Conservation (phyloP, 1,284 basidiomycete species). For the Macrocystidia cucumis region DNA sequence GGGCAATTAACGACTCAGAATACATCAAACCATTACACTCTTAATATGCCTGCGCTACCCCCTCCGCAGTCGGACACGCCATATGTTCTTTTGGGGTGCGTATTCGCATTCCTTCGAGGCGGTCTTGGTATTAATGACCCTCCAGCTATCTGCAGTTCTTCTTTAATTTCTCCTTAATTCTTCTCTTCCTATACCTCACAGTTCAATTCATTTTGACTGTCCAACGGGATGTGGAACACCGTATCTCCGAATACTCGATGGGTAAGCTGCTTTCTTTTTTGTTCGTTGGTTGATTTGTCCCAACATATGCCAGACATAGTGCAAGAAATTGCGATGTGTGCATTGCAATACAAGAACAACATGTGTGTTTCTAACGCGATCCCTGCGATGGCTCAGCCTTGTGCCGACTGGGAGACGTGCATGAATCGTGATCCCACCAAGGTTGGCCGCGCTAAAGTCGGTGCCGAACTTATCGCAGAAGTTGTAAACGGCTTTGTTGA, state of each 20-base stretch:
- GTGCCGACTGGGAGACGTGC: slow-evolving; percentile 89
- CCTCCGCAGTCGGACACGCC: slow-evolving; percentile 53
- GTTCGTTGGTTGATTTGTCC: slow-evolving; percentile 6
- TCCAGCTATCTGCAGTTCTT: slow-evolving; percentile 86
- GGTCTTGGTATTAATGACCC: slow-evolving; percentile 12
- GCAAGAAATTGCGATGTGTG: slow-evolving; percentile 84
- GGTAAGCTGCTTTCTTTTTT: slow-evolving; percentile 39
- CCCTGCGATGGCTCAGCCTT: slow-evolving; percentile 81
- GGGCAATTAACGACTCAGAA: slow-evolving; percentile 37
- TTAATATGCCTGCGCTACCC: slow-evolving; percentile 63
- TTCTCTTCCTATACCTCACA: slow-evolving; percentile 81
- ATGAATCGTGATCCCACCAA: slow-evolving; percentile 92
- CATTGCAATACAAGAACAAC: slow-evolving; percentile 74
- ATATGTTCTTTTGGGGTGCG: slow-evolving; percentile 74
- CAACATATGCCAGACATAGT: slow-evolving; percentile 56
- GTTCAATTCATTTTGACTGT: slow-evolving; percentile 86
- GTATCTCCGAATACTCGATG: slow-evolving; percentile 85
- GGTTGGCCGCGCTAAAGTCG: slow-evolving; percentile 83
- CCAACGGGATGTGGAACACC: slow-evolving; percentile 84
- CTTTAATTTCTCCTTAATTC: slow-evolving; percentile 86
- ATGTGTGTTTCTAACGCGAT: slow-evolving; percentile 71
- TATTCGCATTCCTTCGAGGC: slow-evolving; percentile 9
- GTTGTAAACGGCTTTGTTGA: slow-evolving; percentile 96
- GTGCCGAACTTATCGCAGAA: slow-evolving; percentile 93
- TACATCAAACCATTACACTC: slow-evolving; percentile 72